phyloP scores from a whole-genome alignment of 1,139 yeast genomes.

The Barnettozyma hawaiiensis region DNA sequence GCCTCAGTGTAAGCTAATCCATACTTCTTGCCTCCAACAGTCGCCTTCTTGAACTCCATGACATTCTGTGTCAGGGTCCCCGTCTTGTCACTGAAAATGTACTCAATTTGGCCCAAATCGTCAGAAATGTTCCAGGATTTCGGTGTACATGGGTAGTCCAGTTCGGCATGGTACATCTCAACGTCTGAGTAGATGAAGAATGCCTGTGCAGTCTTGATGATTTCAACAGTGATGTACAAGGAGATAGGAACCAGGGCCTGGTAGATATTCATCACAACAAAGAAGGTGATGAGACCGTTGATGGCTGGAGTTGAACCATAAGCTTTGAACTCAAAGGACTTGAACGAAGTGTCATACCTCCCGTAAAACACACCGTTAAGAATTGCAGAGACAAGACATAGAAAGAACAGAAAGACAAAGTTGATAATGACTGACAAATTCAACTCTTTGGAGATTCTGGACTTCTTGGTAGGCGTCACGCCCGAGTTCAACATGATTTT shows the following conservation, averaged over 20 bases:
- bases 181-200: slow-evolving; percentile 86
- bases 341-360: slow-evolving; percentile 48
- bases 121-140: slow-evolving; percentile 97
- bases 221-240: slow-evolving; percentile 88
- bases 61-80: slow-evolving; percentile 95
- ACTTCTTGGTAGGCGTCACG: slow-evolving; percentile 81
- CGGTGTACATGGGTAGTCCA: slow-evolving; percentile 94
- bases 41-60: slow-evolving; percentile 94
- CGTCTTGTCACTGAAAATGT: slow-evolving; percentile 92
- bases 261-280: slow-evolving; percentile 83
- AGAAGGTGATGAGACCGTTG: slow-evolving; percentile 80
- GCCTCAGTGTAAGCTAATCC: slow-evolving; percentile 98
- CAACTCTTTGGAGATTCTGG: slow-evolving; percentile 77
- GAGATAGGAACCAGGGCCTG: slow-evolving; percentile 95
- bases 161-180: slow-evolving; percentile 74
- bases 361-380: slow-evolving; percentile 75
- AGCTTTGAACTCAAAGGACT: slow-evolving; percentile 66
- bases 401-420: slow-evolving; percentile 63
- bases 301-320: slow-evolving; percentile 56
- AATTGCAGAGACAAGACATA: slow-evolving; percentile 80
- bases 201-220: slow-evolving; percentile 91
- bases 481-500: slow-evolving; percentile 94
- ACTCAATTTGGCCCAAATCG: slow-evolving; percentile 95
- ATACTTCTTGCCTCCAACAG: slow-evolving; percentile 80
- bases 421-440: slow-evolving; percentile 78